phyloP scores from a whole-genome alignment of 345 rosid genomes.

The Populus nigra region DNA sequence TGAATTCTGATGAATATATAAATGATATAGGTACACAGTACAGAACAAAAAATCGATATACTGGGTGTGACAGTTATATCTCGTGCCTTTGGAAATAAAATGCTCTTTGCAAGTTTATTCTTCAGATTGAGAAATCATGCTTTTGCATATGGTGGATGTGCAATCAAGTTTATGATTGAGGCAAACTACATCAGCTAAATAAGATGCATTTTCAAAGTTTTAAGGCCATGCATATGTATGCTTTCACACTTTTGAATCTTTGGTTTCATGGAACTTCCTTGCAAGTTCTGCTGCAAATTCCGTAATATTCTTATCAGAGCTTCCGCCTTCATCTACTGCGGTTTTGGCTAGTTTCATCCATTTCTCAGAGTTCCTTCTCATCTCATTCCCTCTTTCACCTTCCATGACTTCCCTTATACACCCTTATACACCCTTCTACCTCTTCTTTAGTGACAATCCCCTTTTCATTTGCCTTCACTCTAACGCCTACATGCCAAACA shows the following conservation, averaged over 20 bases:
- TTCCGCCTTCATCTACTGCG: conserved; percentile 19
- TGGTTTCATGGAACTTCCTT: too few species aligned
- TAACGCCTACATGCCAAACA: conserved; percentile 25
- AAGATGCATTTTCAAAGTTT: too few species aligned
- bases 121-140: too few species aligned
- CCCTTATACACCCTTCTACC: neutral
- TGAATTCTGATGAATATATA: neutral
- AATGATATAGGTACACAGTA: neutral
- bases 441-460: conserved; percentile 22
- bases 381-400: conserved; percentile 12
- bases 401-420: conserved; percentile 14
- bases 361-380: conserved; percentile 11
- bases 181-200: too few species aligned
- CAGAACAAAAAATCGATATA: neutral
- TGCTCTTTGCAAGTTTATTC: neutral
- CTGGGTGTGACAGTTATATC: neutral
- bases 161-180: too few species aligned
- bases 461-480: conserved; percentile 2
- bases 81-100: neutral
- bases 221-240: too few species aligned
- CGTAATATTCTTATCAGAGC: neutral
- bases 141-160: too few species aligned
- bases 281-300: conserved; percentile 11
- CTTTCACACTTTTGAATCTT: neutral
- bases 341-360: conserved; percentile 21